Base-by-base conservation (phyloP, 2,329 filamentous ascomycete genomes). In the Orbilia javanica region DNA sequence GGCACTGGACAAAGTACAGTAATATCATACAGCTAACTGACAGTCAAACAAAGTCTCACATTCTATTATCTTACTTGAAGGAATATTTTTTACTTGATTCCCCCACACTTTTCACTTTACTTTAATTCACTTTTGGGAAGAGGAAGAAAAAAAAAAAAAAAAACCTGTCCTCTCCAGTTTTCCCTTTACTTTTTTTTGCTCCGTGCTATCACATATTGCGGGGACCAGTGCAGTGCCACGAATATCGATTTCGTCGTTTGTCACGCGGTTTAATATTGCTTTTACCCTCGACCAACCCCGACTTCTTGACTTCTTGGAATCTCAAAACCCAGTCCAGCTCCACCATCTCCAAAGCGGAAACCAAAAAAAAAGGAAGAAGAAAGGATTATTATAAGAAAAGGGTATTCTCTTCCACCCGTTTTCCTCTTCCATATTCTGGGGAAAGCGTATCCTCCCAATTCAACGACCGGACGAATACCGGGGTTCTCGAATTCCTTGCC, bases 211-310 rank as follows among this genome's bases (percentile, higher is more conserved):
- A 20, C 42, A 44, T 44, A 44, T 34, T 62, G 72, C 44, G 55
- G 48, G 65, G 69, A 44, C 50, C 48, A 79, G 39, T 42, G n/a
- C 39, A 79, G 42, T 44, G 18, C 42, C 42, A 44, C 42, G 42
- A 31, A 20, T 44, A 44, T 44, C 67, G 42, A 68, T 73, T 79
- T 73, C 62, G 63, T 68, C 62, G 65, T 36, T 44, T 74, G 68
- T 74, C 75, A 73, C 69, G 70, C 70, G 70, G 75, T 72, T 70
- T 39, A 34, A 76, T 70, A 55, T 70, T 70, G 55, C 64, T 69
- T 65, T 69, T 69, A 63, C 63, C 57, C 64, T 60, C 55, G 29
- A 20, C 52, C 52, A 57, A 60, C 55, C 55, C 55, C 55, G 34
- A 42, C 53, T 60, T 55, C 25, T 53, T 27, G 39, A 42, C 62